These are phyloP conservation scores for Daldinia sp. DNA, from an alignment of 2,329 filamentous ascomycete genomes.

Conservation along the genomic window DNA sequence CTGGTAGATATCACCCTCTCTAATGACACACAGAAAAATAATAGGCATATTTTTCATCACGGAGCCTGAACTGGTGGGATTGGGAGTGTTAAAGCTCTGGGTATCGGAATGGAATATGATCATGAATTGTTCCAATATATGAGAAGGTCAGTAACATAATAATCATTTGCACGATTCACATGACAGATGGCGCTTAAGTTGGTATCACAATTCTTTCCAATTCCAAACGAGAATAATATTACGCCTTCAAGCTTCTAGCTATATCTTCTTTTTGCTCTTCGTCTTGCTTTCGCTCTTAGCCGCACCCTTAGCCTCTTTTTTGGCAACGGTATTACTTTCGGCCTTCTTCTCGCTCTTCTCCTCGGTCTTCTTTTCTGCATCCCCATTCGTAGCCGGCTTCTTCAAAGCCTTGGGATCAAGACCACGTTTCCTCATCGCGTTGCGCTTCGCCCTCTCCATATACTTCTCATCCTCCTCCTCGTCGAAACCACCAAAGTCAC, in stretches of 20 bases:
- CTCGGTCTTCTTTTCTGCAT: slow-evolving; percentile 48
- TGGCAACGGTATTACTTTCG: slow-evolving; percentile 49
- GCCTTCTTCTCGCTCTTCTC: slow-evolving; percentile 43
- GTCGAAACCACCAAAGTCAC: slow-evolving; percentile 76
- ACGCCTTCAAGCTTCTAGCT: slow-evolving; percentile 17
- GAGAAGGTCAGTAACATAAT: no score
- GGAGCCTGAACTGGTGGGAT: no score
- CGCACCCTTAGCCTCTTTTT: slow-evolving; percentile 47
- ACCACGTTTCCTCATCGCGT: slow-evolving; percentile 76
- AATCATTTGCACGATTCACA: background rate
- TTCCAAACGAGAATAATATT: slow-evolving; percentile 13
- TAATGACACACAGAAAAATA: background rate
- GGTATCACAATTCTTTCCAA: background rate
- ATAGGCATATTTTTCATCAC: no score
- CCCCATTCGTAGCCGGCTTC: slow-evolving; percentile 55
- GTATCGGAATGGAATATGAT: no score
- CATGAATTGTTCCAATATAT: no score
- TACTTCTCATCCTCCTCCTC: slow-evolving; percentile 76
- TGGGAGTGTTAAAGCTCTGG: no score
- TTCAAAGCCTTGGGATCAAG: slow-evolving; percentile 72
- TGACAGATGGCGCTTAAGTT: background rate
- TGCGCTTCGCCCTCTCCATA: slow-evolving; percentile 77
- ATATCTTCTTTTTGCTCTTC: slow-evolving; percentile 41
- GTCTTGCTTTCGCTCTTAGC: slow-evolving; percentile 26
- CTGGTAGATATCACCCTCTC: background rate